Conservation (phyloP, 352 stramenopile genomes). For the Phytophthora citricola region DNA sequence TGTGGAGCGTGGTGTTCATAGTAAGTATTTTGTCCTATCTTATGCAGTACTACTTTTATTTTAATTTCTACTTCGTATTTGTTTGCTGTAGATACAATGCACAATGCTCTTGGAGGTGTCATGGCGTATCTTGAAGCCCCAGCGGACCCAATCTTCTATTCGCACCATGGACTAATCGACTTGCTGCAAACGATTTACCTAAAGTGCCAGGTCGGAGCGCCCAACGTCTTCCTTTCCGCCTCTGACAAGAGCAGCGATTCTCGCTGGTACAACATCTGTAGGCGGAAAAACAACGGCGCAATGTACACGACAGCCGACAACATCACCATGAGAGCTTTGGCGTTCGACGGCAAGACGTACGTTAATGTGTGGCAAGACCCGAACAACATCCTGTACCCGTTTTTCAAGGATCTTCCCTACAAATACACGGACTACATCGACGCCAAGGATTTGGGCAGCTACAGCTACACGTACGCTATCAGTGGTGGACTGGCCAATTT, state of each 20-base stretch:
- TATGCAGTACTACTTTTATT: neutral
- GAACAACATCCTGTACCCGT: slow-evolving; percentile 58
- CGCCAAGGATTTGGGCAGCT: slow-evolving; percentile 51
- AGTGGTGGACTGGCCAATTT: slow-evolving; percentile 53
- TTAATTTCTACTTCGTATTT: neutral
- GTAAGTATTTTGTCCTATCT: slow-evolving; percentile 30
- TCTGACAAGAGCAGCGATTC: slow-evolving; percentile 40
- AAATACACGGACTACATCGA: slow-evolving; percentile 56
- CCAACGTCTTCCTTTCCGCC: slow-evolving; percentile 28
- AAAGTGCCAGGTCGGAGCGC: slow-evolving; percentile 54
- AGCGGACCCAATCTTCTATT: slow-evolving; percentile 61
- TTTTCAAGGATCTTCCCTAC: slow-evolving; percentile 67
- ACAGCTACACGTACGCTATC: slow-evolving; percentile 73
- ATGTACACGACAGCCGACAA: slow-evolving; percentile 31
- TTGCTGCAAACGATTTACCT: slow-evolving; percentile 59
- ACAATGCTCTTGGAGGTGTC: slow-evolving; percentile 44
- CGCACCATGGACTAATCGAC: slow-evolving; percentile 57
- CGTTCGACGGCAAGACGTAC: slow-evolving; percentile 26
- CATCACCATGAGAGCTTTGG: slow-evolving; percentile 35
- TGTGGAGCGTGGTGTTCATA: slow-evolving; percentile 59
- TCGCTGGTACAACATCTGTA: slow-evolving; percentile 43
- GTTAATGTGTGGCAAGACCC: slow-evolving; percentile 46
- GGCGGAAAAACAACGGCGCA: slow-evolving; percentile 4
- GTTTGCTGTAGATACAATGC: slow-evolving; percentile 44
- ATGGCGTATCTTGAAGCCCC: slow-evolving; percentile 64